Evolutionary conservation across 768 basidiomycete genomes (phyloP).

Genomic region (Dioszegia crocea): DNA sequence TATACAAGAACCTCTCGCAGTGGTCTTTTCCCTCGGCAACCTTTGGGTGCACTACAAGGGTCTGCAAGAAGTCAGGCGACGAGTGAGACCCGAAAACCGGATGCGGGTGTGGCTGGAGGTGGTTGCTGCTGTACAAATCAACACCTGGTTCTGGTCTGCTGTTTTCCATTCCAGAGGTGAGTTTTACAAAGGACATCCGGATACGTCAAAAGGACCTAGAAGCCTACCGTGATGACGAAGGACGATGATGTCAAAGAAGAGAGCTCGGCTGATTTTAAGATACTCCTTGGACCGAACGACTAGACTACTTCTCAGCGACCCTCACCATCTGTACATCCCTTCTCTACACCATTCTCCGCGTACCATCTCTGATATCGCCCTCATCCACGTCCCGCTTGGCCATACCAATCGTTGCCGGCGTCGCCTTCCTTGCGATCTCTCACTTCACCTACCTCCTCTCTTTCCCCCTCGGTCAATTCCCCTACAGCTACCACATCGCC

Average conservation of each 20-base stretch:
- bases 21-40: slow-evolving; percentile 83
- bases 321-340: slow-evolving; percentile 75
- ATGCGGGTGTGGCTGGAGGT: slow-evolving; percentile 37
- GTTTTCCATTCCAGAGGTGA: slow-evolving; percentile 89
- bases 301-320: slow-evolving; percentile 95
- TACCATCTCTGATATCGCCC: slow-evolving; percentile 60
- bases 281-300: slow-evolving; percentile 71
- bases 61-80: slow-evolving; percentile 39
- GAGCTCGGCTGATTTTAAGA: slow-evolving; percentile 54
- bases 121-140: slow-evolving; percentile 64
- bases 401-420: slow-evolving; percentile 34
- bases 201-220: too few relatives aligned
- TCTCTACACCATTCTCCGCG: slow-evolving; percentile 70
- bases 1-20: slow-evolving; percentile 91
- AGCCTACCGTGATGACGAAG: too few relatives aligned
- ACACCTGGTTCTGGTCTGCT: slow-evolving; percentile 87
- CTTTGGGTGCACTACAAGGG: slow-evolving; percentile 70
- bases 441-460: slow-evolving; percentile 76
- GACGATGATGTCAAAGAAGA: too few relatives aligned
- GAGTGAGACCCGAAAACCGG: slow-evolving; percentile 36
- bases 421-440: slow-evolving; percentile 58
- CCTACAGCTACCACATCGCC: slow-evolving; percentile 82
- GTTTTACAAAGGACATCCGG: too few relatives aligned
- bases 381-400: slow-evolving; percentile 16
- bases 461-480: slow-evolving; percentile 69